These are phyloP conservation scores for Aphanomyces stellatus DNA, from an alignment of 352 stramenopile genomes.

Conservation along the genomic window DNA sequence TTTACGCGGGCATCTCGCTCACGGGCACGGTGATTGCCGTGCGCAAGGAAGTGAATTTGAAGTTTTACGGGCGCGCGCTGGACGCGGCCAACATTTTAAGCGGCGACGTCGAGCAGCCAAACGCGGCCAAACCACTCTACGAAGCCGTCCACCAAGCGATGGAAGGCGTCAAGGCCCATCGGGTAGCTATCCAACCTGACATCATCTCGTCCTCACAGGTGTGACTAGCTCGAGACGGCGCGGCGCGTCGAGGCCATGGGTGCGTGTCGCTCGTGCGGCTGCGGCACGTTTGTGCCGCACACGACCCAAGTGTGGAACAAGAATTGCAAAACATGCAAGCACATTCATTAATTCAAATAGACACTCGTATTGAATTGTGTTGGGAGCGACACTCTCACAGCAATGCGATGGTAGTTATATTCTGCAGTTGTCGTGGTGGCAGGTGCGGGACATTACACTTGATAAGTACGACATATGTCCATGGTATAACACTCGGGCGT, in stretches of 20 bases:
- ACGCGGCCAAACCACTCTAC: slow-evolving; percentile 79
- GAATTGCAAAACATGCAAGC: slow-evolving; percentile 48
- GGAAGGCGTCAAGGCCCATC: slow-evolving; percentile 13
- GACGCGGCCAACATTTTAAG: slow-evolving; percentile 56
- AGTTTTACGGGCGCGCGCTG: slow-evolving; percentile 86
- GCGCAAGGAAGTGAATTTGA: slow-evolving; percentile 83
- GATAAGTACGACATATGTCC: too few species aligned
- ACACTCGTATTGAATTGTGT: too few species aligned
- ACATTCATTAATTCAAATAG: slow-evolving; percentile 32
- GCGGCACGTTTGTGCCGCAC: slow-evolving; percentile 35
- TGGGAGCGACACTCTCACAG: too few species aligned
- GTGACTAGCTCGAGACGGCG: slow-evolving; percentile 21
- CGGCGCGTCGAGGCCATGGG: slow-evolving; percentile 36
- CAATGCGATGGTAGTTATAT: too few species aligned
- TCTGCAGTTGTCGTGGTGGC: too few species aligned
- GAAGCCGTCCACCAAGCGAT: slow-evolving; percentile 62
- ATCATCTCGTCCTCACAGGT: neutral
- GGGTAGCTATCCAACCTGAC: neutral
- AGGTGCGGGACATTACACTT: too few species aligned
- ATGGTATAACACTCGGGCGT: too few species aligned
- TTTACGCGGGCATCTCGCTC: slow-evolving; percentile 84
- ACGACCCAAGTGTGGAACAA: slow-evolving; percentile 52
- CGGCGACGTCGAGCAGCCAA: slow-evolving; percentile 43
- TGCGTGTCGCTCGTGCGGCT: slow-evolving; percentile 34
- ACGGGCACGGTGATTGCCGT: slow-evolving; percentile 84